phyloP scores from a whole-genome alignment of 768 basidiomycete species.

The Tricholoma saponaceum region DNA sequence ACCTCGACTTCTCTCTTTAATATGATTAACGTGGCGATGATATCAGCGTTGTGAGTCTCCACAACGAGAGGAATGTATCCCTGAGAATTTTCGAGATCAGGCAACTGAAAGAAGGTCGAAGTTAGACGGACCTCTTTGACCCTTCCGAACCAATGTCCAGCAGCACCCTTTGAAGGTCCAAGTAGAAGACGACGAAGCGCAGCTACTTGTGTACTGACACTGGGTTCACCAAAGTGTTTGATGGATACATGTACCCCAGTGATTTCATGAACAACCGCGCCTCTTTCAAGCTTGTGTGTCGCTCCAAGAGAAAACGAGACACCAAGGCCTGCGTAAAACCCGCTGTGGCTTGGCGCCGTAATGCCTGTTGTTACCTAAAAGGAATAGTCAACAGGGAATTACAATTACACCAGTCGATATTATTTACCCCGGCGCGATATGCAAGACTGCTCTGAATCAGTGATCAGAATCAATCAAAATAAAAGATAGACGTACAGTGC shows the following conservation, averaged over 20 bases:
- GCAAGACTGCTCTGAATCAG: conserved; percentile 43
- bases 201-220: conserved; percentile 81
- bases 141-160: conserved; percentile 43
- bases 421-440: conserved; percentile 59
- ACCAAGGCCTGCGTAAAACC: conserved; percentile 62
- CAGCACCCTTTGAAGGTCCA: conserved; percentile 29
- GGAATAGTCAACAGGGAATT: background rate
- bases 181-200: conserved; percentile 64
- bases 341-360: conserved; percentile 49
- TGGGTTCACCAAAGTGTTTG: conserved; percentile 42
- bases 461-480: background rate
- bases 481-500: conserved; percentile 50
- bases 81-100: conserved; percentile 25
- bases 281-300: conserved; percentile 51
- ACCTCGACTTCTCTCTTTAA: conserved; percentile 64
- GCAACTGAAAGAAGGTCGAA: background rate
- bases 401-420: background rate
- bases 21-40: conserved; percentile 72
- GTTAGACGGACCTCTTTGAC: conserved; percentile 36
- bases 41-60: conserved; percentile 71
- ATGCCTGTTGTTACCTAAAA: conserved; percentile 54
- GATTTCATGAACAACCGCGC: conserved; percentile 60
- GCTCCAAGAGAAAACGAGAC: conserved; percentile 61
- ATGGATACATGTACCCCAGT: conserved; percentile 67
- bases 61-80: conserved; percentile 74